Evolutionary conservation across 192 early-diverging fungal genomes (phyloP).

Genomic region (Coemansia sp.): DNA sequence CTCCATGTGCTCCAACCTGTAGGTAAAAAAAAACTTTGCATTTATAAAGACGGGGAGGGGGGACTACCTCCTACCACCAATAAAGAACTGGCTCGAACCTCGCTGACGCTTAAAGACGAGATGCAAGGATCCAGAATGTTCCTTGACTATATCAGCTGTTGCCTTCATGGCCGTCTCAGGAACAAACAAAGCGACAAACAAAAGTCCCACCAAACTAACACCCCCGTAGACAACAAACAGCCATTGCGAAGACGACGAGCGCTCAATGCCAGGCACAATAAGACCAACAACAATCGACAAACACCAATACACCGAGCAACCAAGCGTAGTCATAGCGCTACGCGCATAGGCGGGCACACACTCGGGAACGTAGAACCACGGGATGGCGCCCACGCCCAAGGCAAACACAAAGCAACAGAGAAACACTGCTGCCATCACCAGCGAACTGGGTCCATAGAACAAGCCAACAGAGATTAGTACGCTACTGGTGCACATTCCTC

Average conservation of each 20-base stretch:
- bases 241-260: conserved; percentile 14
- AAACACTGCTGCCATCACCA: conserved; percentile 62
- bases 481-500: conserved; percentile 60
- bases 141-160: conserved; percentile 24
- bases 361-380: conserved; percentile 76
- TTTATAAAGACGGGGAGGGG: too few species aligned
- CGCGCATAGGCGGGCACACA: conserved; percentile 67
- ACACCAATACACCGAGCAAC: conserved; percentile 71
- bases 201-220: conserved; percentile 40
- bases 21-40: not conserved
- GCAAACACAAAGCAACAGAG: conserved; percentile 70
- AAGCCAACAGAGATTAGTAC: conserved; percentile 59
- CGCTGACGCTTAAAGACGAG: conserved; percentile 11
- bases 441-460: conserved; percentile 44
- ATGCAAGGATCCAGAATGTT: conserved; percentile 33
- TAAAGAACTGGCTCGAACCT: not conserved
- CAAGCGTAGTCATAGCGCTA: conserved; percentile 60
- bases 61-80: not conserved
- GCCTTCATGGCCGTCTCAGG: conserved; percentile 73
- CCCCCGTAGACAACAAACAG: conserved; percentile 63
- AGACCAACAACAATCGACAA: conserved; percentile 52
- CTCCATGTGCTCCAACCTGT: not conserved
- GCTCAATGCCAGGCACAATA: conserved; percentile 50
- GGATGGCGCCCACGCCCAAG: conserved; percentile 73
- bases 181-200: conserved; percentile 62